A percentile compares a stretch with the other conserved stretches of the same genome.
phyloP scores from a whole-genome alignment of 306 rosid genomes.

The Acacia acuminata region DNA sequence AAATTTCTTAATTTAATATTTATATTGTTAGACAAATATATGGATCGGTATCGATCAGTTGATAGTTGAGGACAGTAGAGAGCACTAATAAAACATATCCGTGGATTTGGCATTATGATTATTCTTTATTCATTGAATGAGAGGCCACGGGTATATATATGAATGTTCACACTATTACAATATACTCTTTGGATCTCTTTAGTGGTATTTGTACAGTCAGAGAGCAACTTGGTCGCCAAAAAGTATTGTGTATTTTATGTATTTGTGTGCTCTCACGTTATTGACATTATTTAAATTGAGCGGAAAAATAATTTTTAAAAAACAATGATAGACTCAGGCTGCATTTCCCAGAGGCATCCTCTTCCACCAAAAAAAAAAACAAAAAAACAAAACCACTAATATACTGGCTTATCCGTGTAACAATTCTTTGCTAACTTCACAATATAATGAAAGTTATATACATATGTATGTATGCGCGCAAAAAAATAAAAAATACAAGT shows the following conservation, averaged over 20 bases:
- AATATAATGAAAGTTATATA: too few relatives aligned
- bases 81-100: neutral
- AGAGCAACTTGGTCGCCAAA: neutral
- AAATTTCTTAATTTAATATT: too few relatives aligned
- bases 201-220: neutral
- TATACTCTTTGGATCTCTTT: neutral
- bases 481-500: too few relatives aligned
- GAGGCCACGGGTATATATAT: neutral
- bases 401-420: too few relatives aligned
- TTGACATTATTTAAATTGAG: neutral
- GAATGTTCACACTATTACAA: neutral
- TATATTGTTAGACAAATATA: neutral
- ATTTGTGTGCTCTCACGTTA: neutral
- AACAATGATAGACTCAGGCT: neutral
- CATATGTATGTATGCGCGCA: too few relatives aligned
- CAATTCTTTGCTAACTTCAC: too few relatives aligned
- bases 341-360: neutral
- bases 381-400: too few relatives aligned
- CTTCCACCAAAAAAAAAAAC: too few relatives aligned
- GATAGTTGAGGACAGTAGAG: neutral
- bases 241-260: neutral
- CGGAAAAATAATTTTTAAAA: neutral
- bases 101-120: neutral
- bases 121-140: neutral
- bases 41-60: neutral